phyloP scores from a whole-genome alignment of 2,329 filamentous ascomycete species.

The Pseudopithomyces chartarum region DNA sequence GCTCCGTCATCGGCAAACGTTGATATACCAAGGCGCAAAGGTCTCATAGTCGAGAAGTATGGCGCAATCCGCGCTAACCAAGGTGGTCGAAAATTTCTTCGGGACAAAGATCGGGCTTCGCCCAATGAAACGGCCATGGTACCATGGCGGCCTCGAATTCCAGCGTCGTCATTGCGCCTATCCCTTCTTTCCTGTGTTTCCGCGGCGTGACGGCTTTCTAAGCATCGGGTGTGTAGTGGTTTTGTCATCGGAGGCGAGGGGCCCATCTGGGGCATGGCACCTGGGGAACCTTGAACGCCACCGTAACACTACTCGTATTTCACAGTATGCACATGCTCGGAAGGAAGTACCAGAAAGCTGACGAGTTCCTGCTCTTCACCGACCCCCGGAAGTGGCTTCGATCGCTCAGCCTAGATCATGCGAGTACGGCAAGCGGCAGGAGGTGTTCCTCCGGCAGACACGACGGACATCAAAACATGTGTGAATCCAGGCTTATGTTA shows the following conservation, averaged over 20 bases:
- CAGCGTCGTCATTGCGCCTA: neutral
- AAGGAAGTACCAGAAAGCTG: neutral
- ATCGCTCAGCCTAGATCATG: neutral
- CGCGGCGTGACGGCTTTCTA: conserved; percentile 4
- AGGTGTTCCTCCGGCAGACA: neutral
- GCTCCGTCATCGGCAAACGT: conserved; percentile 13
- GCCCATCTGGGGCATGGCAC: neutral
- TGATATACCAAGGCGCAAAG: conserved; percentile 9
- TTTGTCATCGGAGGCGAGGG: conserved; percentile 11
- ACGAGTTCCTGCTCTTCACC: neutral
- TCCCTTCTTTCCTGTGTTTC: conserved; percentile 2
- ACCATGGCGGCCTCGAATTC: conserved; percentile 3
- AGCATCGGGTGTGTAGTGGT: conserved; percentile 1
- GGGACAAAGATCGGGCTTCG: conserved; percentile 10
- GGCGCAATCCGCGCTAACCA: conserved; percentile 19
- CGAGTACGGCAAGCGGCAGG: neutral
- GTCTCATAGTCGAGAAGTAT: conserved; percentile 15
- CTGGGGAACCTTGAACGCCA: neutral
- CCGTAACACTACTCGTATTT: neutral
- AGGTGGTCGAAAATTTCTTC: conserved; percentile 13
- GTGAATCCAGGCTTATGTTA: neutral
- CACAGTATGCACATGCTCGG: neutral
- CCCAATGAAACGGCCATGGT: conserved; percentile 10
- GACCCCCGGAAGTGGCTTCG: neutral
- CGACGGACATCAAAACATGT: neutral